Evolutionary conservation across 2,329 filamentous ascomycete genomes (phyloP), one percentile per base, ranked within the genome.

Genomic region (Pyrenochaeta sp.): DNA sequence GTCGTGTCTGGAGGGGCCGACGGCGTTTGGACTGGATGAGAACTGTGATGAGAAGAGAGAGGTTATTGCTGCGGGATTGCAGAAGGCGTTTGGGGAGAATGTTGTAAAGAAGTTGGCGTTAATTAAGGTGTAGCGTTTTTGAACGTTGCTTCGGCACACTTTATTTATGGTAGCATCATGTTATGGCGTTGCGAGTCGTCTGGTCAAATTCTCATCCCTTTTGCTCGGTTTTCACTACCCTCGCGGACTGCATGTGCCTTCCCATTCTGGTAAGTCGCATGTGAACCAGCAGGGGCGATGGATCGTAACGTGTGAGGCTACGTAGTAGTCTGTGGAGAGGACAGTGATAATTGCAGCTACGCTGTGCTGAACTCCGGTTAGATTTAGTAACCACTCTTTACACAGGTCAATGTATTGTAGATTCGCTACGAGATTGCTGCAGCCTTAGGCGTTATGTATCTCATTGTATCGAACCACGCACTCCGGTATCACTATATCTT

Each of bases 11-110:
- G 50, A 63, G 42, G 74, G 75, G 1, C 69, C 68, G 1, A 48
- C 25, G 50, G 72, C 64, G 27, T 75, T 77, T 66, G 72, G 68
- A 39, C 15, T 77, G 37, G 27, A 50, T n/a, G 64, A 61, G 22
- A 62, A 61, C 8, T 53, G 28, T n/a, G 71, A 76, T 67, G 74
- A 77, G 54, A 72, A 62, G 68, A 61, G 64, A n/a, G 71, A 66
- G 25, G 58, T 62, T 39, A 62, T 68, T n/a, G 74, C 67, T 40
- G 75, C 68, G 43, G 30, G 51, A 50, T 52, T 77, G 61, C 71
- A 74, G 65, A 68, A 45, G 53, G 64, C 45, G 47, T 77, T 77
- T 61, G 74, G 69, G 48, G 69, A 72, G 52, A 66, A 46, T 55
- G 72, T 77, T 45, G 73, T 76, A 3, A 63, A 51, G 64, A 65